Percentiles rank a stretch among this genome's conserved stretches.
Conservation (phyloP, 345 rosid species). For the Citrus hindsii region DNA sequence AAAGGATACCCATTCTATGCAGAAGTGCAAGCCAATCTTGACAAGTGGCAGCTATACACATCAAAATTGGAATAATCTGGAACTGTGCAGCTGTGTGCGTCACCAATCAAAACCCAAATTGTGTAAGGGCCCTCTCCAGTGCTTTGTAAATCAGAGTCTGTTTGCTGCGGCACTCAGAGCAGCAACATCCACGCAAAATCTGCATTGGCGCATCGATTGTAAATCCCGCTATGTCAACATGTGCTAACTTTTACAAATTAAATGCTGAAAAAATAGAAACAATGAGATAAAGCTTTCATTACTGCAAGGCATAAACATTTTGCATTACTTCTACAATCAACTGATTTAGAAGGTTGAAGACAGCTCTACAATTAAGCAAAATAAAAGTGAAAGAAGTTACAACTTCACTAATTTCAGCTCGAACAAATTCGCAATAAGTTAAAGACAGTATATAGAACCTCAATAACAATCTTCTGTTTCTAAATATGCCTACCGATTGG, state of each 20-base stretch:
- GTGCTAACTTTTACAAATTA: neutral
- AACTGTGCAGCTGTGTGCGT: neutral
- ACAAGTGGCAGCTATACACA: constrained; percentile 25
- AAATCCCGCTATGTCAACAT: neutral
- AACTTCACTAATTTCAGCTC: too few relatives aligned
- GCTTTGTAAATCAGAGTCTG: constrained; percentile 12
- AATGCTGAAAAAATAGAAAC: neutral
- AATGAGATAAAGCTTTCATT: too few relatives aligned
- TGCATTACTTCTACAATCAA: neutral
- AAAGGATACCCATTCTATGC: neutral
- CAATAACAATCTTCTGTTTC: too few relatives aligned
- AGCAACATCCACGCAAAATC: constrained; percentile 26
- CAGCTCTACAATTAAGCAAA: too few relatives aligned
- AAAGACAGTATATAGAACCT: too few relatives aligned
- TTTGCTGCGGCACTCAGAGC: constrained; percentile 23
- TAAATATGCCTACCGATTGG: too few relatives aligned
- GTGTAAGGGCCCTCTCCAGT: constrained; percentile 4
- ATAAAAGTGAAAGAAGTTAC: too few relatives aligned
- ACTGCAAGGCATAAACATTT: too few relatives aligned
- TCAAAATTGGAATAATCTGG: neutral
- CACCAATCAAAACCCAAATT: neutral
- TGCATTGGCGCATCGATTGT: constrained; percentile 12
- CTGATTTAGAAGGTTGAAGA: neutral
- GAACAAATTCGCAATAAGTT: too few relatives aligned
- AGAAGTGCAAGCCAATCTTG: constrained; percentile 26